A percentile compares a stretch with the other conserved stretches of the same genome.
Evolutionary conservation across 306 rosid genomes (phyloP).

Genomic region (Hippophae rhamnoides): DNA sequence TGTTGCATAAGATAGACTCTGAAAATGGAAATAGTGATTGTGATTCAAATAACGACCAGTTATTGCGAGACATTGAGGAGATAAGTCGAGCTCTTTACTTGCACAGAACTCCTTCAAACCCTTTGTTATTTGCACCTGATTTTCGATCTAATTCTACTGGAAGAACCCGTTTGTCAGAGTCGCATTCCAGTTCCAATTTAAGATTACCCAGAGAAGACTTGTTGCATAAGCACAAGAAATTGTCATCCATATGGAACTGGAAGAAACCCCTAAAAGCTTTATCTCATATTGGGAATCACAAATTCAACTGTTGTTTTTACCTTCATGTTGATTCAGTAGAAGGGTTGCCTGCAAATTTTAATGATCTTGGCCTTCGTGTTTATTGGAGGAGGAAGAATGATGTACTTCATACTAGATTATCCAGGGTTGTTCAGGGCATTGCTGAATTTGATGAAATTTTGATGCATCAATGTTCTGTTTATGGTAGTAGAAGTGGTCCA

Average conservation of each 20-base stretch:
- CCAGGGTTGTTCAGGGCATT: slow-evolving; percentile 41
- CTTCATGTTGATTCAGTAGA: slow-evolving; percentile 61
- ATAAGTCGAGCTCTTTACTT: slow-evolving; percentile 71
- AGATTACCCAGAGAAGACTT: slow-evolving; percentile 26
- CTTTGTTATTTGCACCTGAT: slow-evolving; percentile 13
- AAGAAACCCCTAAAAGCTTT: slow-evolving; percentile 74
- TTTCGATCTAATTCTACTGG: slow-evolving; percentile 36
- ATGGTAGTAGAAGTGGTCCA: slow-evolving; percentile 38
- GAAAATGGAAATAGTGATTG: slow-evolving; percentile 18
- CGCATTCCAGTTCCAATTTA: slow-evolving; percentile 25
- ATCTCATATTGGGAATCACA: slow-evolving; percentile 45
- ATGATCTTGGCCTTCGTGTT: slow-evolving; percentile 36
- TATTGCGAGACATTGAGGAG: slow-evolving; percentile 64
- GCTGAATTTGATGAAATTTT: slow-evolving; percentile 50
- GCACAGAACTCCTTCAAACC: slow-evolving; percentile 31
- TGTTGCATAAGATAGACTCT: slow-evolving; percentile 31
- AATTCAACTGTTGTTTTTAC: slow-evolving; percentile 44
- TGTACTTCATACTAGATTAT: slow-evolving; percentile 32
- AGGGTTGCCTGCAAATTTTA: slow-evolving; percentile 46
- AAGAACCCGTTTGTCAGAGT: slow-evolving; percentile 24
- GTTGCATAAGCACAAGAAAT: slow-evolving; percentile 30
- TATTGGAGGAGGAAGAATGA: slow-evolving; percentile 57
- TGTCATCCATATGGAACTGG: slow-evolving; percentile 62
- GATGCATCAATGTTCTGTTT: slow-evolving; percentile 46
- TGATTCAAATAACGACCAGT: slow-evolving; percentile 26